Evolutionary conservation across 2,329 filamentous ascomycete genomes (phyloP), one percentile per base, ranked within the genome.

Genomic region (Apiospora rasikravindrae): DNA sequence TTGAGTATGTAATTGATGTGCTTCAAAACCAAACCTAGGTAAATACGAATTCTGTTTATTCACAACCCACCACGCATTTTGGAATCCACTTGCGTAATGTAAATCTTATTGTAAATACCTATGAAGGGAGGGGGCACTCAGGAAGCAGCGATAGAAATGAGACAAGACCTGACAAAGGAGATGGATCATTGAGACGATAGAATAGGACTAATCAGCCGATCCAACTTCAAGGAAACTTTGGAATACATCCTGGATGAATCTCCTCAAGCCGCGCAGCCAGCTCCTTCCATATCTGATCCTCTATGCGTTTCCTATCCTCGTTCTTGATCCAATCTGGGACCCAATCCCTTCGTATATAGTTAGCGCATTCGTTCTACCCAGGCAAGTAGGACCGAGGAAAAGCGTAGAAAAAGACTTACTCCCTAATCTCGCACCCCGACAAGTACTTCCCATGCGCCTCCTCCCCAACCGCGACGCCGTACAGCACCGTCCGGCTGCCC

Each of bases 341-440:
- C 73, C 72, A 73, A n/a, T 72, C 40, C 16, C 66, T 68, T 64
- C 57, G 14, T 19, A 10, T 2, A 4, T 33, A 8, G 66, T 68
- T n/a, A 68, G 66, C 42, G 5, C 13, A 22, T 45, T 47, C 13
- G 19, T 19, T 47, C 8, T n/a, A 5, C 8, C 11, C 24, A 44
- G 14, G 24, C 24, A 29, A 24, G 1, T 24, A 2, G 19, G 47
- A 14, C 4, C 5, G 14, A 22, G 14, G 4, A 14, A 57, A 19
- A 6, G 16, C 6, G 6, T 0, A 33, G 14, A 10, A 19, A 64
- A 14, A 22, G 29, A 68, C 66, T 68, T 47, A 75, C 70, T 74
- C 71, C 71, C 73, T 75, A 47, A 75, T 72, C 69, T 74, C 70
- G 49, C 74, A 75, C 19, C 71, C 74, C 22, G 73, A 72, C 16